A percentile compares a stretch with the other conserved stretches of the same genome.
Evolutionary conservation across 2,329 filamentous ascomycete species (phyloP).

Genomic region (Colletotrichum gigasporum): DNA sequence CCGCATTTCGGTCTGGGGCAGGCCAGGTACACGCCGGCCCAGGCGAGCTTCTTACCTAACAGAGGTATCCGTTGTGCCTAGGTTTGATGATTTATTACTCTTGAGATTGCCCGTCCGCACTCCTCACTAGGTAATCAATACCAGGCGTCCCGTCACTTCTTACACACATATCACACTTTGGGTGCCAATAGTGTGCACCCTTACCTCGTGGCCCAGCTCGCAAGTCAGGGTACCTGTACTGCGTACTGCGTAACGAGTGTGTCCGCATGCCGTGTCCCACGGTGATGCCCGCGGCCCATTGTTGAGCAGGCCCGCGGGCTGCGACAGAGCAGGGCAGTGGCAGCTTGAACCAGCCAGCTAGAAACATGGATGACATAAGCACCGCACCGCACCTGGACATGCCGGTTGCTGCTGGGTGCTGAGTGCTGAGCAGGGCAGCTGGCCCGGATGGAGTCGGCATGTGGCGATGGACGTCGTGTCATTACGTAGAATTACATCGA

Average conservation of each 20-base stretch:
- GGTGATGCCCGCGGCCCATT: slow-evolving; percentile 11
- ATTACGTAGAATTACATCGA: slow-evolving; percentile 27
- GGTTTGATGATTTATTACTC: slow-evolving; percentile 8
- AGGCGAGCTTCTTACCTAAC: slow-evolving; percentile 15
- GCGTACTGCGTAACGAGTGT: too few relatives aligned
- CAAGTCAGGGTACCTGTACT: not conserved
- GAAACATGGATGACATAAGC: slow-evolving; percentile 7
- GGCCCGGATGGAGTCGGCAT: slow-evolving; percentile 20
- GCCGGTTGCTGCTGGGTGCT: too few relatives aligned
- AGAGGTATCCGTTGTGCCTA: slow-evolving; percentile 13
- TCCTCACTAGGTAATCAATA: slow-evolving; percentile 8
- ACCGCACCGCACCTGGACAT: too few relatives aligned
- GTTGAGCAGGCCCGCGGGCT: slow-evolving; percentile 7
- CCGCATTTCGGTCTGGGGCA: slow-evolving; percentile 23
- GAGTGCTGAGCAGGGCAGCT: not conserved
- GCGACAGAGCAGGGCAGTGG: not conserved
- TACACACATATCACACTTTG: not conserved
- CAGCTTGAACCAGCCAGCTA: not conserved
- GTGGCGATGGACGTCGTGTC: slow-evolving; percentile 28
- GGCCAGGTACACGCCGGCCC: slow-evolving; percentile 20
- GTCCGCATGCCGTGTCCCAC: slow-evolving; percentile 2
- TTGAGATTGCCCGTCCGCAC: not conserved
- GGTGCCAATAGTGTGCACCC: too few relatives aligned
- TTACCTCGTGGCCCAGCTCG: too few relatives aligned
- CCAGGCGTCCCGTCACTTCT: not conserved